Conservation (phyloP, 768 basidiomycete genomes). For the Termitomyces sp. region DNA sequence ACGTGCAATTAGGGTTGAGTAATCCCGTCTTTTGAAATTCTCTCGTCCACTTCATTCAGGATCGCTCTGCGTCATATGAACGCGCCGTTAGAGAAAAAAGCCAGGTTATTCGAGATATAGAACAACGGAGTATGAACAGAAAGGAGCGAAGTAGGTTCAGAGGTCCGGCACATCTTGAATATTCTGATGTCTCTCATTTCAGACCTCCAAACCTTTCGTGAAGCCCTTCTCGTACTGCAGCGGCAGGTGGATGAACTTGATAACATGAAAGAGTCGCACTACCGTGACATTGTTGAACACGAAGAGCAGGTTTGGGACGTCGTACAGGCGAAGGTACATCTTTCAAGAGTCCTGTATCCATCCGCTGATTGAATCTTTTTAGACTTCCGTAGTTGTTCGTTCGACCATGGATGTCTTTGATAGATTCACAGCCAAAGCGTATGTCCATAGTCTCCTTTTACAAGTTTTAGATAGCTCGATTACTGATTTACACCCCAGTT, state of each 20-base stretch:
- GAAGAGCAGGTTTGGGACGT: conserved; percentile 96
- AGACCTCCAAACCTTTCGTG: conserved; percentile 88
- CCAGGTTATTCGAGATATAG: conserved; percentile 77
- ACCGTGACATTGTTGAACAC: conserved; percentile 84
- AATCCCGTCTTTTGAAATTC: not conserved
- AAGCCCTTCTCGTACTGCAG: conserved; percentile 76
- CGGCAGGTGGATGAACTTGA: conserved; percentile 91
- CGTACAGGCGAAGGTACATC: conserved; percentile 73
- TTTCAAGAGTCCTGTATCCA: not conserved
- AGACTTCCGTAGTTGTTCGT: conserved; percentile 80
- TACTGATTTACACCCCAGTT: conserved; percentile 34
- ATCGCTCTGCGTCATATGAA: conserved; percentile 84
- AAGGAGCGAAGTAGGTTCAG: conserved; percentile 72
- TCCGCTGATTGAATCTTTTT: conserved; percentile 8
- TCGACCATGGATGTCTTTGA: conserved; percentile 93
- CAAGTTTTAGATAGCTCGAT: not conserved
- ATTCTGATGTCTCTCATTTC: conserved; percentile 10
- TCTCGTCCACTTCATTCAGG: conserved; percentile 34
- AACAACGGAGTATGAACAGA: conserved; percentile 78
- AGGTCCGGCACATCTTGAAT: not conserved
- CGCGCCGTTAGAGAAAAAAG: conserved; percentile 79
- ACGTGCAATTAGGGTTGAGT: conserved; percentile 9
- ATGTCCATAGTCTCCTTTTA: conserved; percentile 27
- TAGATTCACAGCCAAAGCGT: conserved; percentile 82
- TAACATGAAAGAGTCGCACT: conserved; percentile 77